Base-by-base conservation (phyloP, 176 grass and related monocot genomes). In the Lolium multiflorum region DNA sequence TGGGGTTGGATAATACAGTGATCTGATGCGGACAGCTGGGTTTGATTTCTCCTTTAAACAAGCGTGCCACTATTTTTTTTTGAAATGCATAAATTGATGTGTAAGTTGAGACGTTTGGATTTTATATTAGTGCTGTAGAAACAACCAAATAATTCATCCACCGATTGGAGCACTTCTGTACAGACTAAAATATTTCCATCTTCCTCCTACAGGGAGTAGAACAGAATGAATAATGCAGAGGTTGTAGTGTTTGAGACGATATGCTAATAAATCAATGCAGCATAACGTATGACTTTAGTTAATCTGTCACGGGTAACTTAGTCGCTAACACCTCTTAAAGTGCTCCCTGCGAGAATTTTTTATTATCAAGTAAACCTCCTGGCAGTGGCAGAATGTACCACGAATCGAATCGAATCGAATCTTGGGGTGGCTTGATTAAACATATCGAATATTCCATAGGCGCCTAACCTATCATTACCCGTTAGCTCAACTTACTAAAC, bases 171-270 rank as follows among this genome's bases (percentile, higher is more conserved):
- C 37, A 49, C 17, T 65, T 85, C 12, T 60, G 3, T 69, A 28
- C 22, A 6, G 12, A 3, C 10, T 16, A 25, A 8, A 25, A 41
- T 56, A 73, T 47, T 54, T 21, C 14, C 54, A 72, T 37, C 62
- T 31, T 90, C 28, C 21, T 64, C 20, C 17, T 73, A 50, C 5
- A 74, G 71, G 6, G 71, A 74, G 71, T 74, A 9, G 44, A 74
- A 74, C 11, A 50, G 44, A 0, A 84, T 47, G 82, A 56, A 82
- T 58, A 86, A 71, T 71, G 43, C 12, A 49, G 68, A 4, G 46
- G 74, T 38, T 67, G 80, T 87, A 74, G 80, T 72, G 80, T 80
- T 87, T 80, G 57, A 50, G 25, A 87, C 80, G 89, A 68, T 75
- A 67, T 87, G 16, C 39, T 80, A 74, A 80, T 87, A 43, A n/a